Base-by-base conservation (phyloP, 2,329 filamentous ascomycete genomes). In the Xylariaceae sp. region DNA sequence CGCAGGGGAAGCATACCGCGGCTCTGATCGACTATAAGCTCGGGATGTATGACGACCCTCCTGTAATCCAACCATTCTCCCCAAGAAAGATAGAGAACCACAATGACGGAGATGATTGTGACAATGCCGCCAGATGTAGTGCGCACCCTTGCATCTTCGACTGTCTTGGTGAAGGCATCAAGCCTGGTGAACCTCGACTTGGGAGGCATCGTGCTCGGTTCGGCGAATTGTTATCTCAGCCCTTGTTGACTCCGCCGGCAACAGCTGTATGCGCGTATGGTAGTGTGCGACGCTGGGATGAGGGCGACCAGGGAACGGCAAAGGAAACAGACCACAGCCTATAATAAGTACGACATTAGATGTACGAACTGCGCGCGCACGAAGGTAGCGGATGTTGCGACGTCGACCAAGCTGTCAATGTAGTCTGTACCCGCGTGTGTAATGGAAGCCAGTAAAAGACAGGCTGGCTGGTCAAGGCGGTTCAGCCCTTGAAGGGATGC, bases 151-250 rank as follows among this genome's bases (percentile, higher is more conserved):
- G 95, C 94, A 84, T 99, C 94, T 72, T 99, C 94, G 64, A 99
- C 94, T 12, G 94, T 99, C 76, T 99, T 99, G 48, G 92, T 96
- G 72, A 99, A 99, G 80, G 94, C 94, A 74, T 99, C 94, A 61
- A 99, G 89, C 82, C 87, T 87, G 56, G 89, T 96, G 71, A 99
- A 96, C 72, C 94, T 86, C 64, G 90, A 95, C 78, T 95, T 96
- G 68, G 86, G 76, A 62, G 92, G 79, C 94, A 97, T 97, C 47
- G 46, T 39, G 8, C 30, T 29, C 5, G 13, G 18, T 43, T 18
- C 22, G 54, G 29, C 46, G 47, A 40, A 55, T 52, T n/a, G 15
- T 34, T 51, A 13, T 36, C 21, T 51, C 37, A 29, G 49, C 22
- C 12, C 29, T 16, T 18, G 34, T 42, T 36, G 34, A 30, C 21